A percentile compares a stretch with the other conserved stretches of the same genome.
Evolutionary conservation across 1,284 basidiomycete genomes (phyloP).

Genomic region (Pyrrhoderma noxium): DNA sequence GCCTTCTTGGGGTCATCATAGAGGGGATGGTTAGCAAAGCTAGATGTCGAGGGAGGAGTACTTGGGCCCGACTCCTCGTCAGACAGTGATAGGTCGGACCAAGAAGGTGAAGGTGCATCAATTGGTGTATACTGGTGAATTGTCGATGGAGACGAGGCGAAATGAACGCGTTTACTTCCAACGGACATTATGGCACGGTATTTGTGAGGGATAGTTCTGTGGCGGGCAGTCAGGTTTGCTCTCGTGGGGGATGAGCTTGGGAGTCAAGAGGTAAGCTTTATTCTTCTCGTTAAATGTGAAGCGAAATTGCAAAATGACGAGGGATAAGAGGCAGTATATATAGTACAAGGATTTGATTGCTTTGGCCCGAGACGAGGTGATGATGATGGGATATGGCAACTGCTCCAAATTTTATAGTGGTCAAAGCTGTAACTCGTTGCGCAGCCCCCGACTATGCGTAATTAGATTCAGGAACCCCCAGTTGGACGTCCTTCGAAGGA

Average conservation of each 20-base stretch:
- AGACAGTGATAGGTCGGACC: constrained; percentile 13
- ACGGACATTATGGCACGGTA: not conserved
- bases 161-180: constrained; percentile 15
- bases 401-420: constrained; percentile 6
- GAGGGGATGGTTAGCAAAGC: constrained; percentile 8
- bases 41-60: constrained; percentile 13
- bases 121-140: not conserved
- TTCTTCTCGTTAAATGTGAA: not conserved
- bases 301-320: not conserved
- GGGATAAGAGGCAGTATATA: not conserved
- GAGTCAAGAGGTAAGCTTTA: not conserved
- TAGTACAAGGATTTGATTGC: not conserved
- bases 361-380: constrained; percentile 2
- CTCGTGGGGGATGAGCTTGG: too few relatives aligned
- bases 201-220: not conserved
- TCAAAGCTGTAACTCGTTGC: constrained; percentile 5
- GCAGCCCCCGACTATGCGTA: constrained; percentile 6
- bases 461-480: constrained; percentile 3
- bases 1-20: not conserved
- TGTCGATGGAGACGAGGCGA: constrained; percentile 8
- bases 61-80: constrained; percentile 13
- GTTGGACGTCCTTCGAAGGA: not conserved
- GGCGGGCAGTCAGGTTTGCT: too few relatives aligned
- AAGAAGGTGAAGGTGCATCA: constrained; percentile 11
- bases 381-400: not conserved